A percentile compares a stretch with the other conserved stretches of the same genome.
phyloP scores from a whole-genome alignment of 805 yeast genomes.

The Sugiyamaella smithiae region DNA sequence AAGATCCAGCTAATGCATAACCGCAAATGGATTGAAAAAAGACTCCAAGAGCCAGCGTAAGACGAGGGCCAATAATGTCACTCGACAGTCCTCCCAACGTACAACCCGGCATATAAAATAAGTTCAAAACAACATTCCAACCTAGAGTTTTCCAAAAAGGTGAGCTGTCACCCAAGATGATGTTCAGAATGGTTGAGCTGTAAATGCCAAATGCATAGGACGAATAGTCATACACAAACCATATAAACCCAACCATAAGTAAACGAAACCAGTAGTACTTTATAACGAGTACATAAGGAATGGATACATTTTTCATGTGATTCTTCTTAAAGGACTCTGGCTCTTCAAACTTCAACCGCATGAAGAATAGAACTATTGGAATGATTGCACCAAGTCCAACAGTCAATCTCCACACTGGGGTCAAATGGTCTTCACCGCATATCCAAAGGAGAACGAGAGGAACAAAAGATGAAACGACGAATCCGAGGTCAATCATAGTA shows the following conservation, averaged over 20 bases:
- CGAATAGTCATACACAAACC: constrained; percentile 90
- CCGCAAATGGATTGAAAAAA: constrained; percentile 72
- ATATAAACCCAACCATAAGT: constrained; percentile 62
- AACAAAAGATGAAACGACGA: constrained; percentile 76
- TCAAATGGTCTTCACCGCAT: constrained; percentile 62
- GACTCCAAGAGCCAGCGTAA: constrained; percentile 69
- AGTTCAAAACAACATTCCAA: constrained; percentile 84
- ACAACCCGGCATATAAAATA: constrained; percentile 90
- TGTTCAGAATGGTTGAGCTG: constrained; percentile 64
- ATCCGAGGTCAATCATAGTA: constrained; percentile 81
- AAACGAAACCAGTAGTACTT: constrained; percentile 85
- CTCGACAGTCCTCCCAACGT: constrained; percentile 77
- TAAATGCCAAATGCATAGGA: constrained; percentile 86
- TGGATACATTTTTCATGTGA: constrained; percentile 57
- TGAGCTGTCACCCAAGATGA: constrained; percentile 56
- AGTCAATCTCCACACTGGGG: constrained; percentile 86
- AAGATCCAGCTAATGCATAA: constrained; percentile 73
- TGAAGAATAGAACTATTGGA: constrained; percentile 69
- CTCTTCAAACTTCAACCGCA: constrained; percentile 73
- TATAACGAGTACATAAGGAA: constrained; percentile 66
- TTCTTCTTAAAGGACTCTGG: constrained; percentile 66
- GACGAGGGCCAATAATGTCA: constrained; percentile 83
- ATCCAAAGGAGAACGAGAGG: constrained; percentile 85
- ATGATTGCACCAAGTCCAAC: constrained; percentile 86
- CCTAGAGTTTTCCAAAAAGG: constrained; percentile 69